Base-by-base conservation (phyloP, 2,329 filamentous ascomycete species). In the Aureobasidium zeae region DNA sequence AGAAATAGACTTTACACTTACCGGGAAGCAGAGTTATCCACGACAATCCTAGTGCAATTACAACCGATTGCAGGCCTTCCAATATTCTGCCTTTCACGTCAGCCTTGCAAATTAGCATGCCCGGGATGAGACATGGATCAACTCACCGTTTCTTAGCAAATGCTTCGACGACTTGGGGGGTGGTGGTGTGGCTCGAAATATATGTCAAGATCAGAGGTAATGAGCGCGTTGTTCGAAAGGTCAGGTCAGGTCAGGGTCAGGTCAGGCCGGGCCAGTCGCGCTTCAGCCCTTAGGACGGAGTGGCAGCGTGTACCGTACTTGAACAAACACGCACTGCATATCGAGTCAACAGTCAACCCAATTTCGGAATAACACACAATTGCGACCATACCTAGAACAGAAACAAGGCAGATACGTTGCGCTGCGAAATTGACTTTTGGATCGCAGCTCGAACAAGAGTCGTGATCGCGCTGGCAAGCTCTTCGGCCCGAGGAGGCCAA, bases 1-100 rank as follows among this genome's bases (percentile, higher is more conserved):
- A n/a, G 10, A 28, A 32, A 45, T 37, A 36, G 19, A 36, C 32
- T 36, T 45, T 45, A 28, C 33, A 45, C 43, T 45, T 45, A 36
- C 43, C 43, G 34, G 33, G 33, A 45, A 26, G 33, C 31, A 32
- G n/a, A 36, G 43, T 28, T 45, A 20, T 25, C 33, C 34, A 37
- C 20, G 10, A 28, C 30, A 24, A 12, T 33, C 12, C 34, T 19
- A 26, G 24, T 36, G 43, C 34, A 45, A 45, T 26, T 25, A 28
- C 33, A 45, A 33, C 26, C 43, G 43, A 45, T 16, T 32, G 16
- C 28, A n/a, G 29, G 22, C 17, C 29, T 43, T 20, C 20, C 39
- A 21, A 33, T 43, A 26, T 33, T 43, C 39, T 43, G 22, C 8
- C 33, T n/a, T 33, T 28, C 26, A 22, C 36, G 36, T 39, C 36